phyloP scores from a whole-genome alignment of 1,284 basidiomycete genomes.

The Peniophora sp. region DNA sequence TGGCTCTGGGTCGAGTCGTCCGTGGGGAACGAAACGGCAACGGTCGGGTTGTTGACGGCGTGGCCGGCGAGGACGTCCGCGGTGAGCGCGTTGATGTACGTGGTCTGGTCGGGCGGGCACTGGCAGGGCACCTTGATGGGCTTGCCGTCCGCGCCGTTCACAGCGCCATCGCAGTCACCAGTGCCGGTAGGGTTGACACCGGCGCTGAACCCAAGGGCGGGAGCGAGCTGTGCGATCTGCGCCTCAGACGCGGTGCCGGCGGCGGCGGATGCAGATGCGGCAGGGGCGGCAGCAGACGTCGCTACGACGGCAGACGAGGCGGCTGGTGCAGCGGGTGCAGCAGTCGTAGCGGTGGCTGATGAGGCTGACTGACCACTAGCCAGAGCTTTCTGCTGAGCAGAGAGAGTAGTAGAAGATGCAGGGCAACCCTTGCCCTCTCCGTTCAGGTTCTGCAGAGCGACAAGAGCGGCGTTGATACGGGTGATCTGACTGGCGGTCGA shows the following conservation, averaged over 20 bases:
- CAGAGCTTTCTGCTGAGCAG: conserved; percentile 21
- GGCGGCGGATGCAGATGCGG: conserved; percentile 5
- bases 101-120: conserved; percentile 27
- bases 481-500: conserved; percentile 4
- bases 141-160: conserved; percentile 19
- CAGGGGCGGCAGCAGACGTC: neutral
- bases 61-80: conserved; percentile 29
- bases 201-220: conserved; percentile 17
- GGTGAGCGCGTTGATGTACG: conserved; percentile 25
- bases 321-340: conserved; percentile 4
- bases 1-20: conserved; percentile 22
- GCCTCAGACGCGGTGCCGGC: conserved; percentile 11
- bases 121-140: conserved; percentile 30
- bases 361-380: conserved; percentile 9
- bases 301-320: conserved; percentile 3
- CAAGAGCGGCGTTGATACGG: conserved; percentile 3
- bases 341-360: conserved; percentile 4
- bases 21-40: conserved; percentile 26
- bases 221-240: conserved; percentile 16
- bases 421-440: conserved; percentile 2
- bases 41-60: conserved; percentile 28
- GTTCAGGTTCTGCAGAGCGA: conserved; percentile 4
- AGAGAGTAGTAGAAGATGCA: conserved; percentile 26
- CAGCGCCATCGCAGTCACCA: conserved; percentile 26
- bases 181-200: conserved; percentile 20